Evolutionary conservation across 108 stramenopile species (phyloP).

Genomic region (Discostella stelligeroides): DNA sequence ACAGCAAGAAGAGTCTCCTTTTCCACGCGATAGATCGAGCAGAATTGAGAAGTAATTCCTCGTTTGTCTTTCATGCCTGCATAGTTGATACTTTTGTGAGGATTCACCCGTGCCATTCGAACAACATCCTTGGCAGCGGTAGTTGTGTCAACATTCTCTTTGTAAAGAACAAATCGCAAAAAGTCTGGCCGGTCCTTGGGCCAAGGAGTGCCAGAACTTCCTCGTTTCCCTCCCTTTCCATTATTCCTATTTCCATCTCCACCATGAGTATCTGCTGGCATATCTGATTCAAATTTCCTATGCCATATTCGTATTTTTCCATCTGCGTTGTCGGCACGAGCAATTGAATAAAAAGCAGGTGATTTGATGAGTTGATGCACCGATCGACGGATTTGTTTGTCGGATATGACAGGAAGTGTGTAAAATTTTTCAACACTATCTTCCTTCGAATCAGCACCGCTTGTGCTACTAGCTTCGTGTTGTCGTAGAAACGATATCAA

Average conservation of each 20-base stretch:
- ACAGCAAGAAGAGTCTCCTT: conserved; percentile 63
- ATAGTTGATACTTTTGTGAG: conserved; percentile 57
- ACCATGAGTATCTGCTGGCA: conserved; percentile 68
- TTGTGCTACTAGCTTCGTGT: conserved; percentile 7
- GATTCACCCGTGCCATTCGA: conserved; percentile 54
- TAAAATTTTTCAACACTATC: conserved; percentile 52
- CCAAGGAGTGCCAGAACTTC: conserved; percentile 47
- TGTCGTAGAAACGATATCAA: conserved; percentile 51
- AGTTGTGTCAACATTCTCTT: conserved; percentile 88
- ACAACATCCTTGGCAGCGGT: conserved; percentile 73
- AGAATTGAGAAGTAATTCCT: conserved; percentile 88
- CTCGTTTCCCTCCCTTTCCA: conserved; percentile 11
- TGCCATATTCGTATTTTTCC: conserved; percentile 80
- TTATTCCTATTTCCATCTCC: conserved; percentile 41
- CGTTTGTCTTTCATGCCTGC: conserved; percentile 95
- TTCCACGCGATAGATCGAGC: conserved; percentile 73
- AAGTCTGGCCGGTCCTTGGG: conserved; percentile 74
- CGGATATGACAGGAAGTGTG: conserved; percentile 58
- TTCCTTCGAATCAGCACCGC: not conserved
- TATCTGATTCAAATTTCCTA: conserved; percentile 61
- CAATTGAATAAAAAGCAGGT: conserved; percentile 40
- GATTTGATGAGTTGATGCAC: conserved; percentile 70
- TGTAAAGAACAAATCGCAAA: conserved; percentile 87
- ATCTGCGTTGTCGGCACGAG: conserved; percentile 72
- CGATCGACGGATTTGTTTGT: conserved; percentile 57